A percentile compares a stretch with the other conserved stretches of the same genome.
phyloP scores from a whole-genome alignment of 495 filamentous ascomycete genomes.

The Penicillium paxilli region DNA sequence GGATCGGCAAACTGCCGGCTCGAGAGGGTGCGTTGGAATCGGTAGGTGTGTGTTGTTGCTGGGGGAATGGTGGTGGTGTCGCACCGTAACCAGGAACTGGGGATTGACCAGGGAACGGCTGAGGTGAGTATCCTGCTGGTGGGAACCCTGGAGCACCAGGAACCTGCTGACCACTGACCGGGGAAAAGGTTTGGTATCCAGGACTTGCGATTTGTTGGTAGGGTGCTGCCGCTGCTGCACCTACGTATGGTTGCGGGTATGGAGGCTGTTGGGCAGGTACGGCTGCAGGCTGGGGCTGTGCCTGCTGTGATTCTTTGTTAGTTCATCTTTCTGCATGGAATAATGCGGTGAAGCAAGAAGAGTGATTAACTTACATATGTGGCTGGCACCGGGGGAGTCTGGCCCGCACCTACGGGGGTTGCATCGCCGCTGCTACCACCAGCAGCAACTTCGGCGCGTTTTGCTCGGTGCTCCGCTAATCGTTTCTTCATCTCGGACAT shows the following conservation, averaged over 20 bases:
- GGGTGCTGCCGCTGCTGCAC: slow-evolving; percentile 33
- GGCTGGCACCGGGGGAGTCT: slow-evolving; percentile 52
- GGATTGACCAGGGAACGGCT: slow-evolving; percentile 37
- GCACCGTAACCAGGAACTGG: slow-evolving; percentile 26
- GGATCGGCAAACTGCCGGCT: slow-evolving; percentile 52
- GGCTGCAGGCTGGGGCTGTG: slow-evolving; percentile 26
- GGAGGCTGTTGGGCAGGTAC: slow-evolving; percentile 29
- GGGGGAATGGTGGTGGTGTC: slow-evolving; percentile 34
- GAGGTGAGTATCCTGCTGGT: slow-evolving; percentile 45
- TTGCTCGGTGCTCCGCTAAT: slow-evolving; percentile 76
- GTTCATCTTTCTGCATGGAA: not conserved
- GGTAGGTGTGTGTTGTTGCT: slow-evolving; percentile 36
- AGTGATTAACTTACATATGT: slow-evolving; percentile 53
- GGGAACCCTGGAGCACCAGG: slow-evolving; percentile 34
- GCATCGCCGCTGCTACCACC: slow-evolving; percentile 60
- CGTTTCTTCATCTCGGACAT: slow-evolving; percentile 79
- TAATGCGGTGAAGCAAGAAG: too few relatives aligned
- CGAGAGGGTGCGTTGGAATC: slow-evolving; percentile 45
- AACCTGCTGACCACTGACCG: slow-evolving; percentile 31
- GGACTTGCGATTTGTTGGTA: slow-evolving; percentile 46
- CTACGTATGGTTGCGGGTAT: slow-evolving; percentile 40
- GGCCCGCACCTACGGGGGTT: slow-evolving; percentile 56
- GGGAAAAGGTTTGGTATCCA: slow-evolving; percentile 39
- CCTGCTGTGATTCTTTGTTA: slow-evolving; percentile 18
- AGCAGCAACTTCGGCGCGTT: slow-evolving; percentile 58